A percentile compares a stretch with the other conserved stretches of the same genome.
Evolutionary conservation across 768 basidiomycete species (phyloP).

Genomic region (Coprinopsis strossmayeri): DNA sequence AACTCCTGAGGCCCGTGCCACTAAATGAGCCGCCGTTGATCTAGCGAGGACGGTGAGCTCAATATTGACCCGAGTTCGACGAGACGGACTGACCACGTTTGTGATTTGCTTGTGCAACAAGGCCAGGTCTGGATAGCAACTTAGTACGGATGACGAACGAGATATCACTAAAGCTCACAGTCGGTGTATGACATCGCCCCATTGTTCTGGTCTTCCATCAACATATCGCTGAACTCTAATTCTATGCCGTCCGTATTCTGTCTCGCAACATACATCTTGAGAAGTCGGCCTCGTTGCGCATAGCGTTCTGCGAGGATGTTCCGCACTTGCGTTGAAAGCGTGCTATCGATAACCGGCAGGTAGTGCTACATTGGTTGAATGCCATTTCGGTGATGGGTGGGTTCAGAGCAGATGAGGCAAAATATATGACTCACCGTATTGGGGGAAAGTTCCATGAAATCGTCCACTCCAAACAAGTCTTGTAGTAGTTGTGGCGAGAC

Average conservation of each 20-base stretch:
- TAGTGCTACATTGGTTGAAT: conserved; percentile 42
- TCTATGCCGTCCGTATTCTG: conserved; percentile 92
- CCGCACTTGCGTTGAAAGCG: conserved; percentile 76
- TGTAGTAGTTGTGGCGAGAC: conserved; percentile 74
- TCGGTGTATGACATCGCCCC: conserved; percentile 90
- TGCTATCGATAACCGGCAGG: conserved; percentile 66
- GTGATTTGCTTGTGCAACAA: conserved; percentile 44
- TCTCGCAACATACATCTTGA: conserved; percentile 70
- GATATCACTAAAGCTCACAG: conserved; percentile 44
- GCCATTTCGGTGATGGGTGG: too few relatives aligned
- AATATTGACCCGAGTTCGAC: neutral
- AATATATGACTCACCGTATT: conserved; percentile 49
- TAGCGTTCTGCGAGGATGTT: conserved; percentile 75
- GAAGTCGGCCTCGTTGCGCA: conserved; percentile 41
- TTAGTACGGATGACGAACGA: conserved; percentile 8
- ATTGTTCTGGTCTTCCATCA: conserved; percentile 96
- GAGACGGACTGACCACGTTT: conserved; percentile 30
- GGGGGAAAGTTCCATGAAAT: conserved; percentile 61
- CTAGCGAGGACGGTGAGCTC: conserved; percentile 22
- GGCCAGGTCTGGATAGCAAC: conserved; percentile 44
- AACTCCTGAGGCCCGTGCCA: conserved; percentile 29
- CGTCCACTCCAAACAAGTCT: conserved; percentile 83
- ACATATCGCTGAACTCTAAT: conserved; percentile 95
- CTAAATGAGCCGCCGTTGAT: conserved; percentile 33
- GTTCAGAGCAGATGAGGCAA: neutral